Evolutionary conservation across 495 filamentous ascomycete species (phyloP), one percentile per base, ranked within the genome.

Genomic region (Baudoinia panamericana): DNA sequence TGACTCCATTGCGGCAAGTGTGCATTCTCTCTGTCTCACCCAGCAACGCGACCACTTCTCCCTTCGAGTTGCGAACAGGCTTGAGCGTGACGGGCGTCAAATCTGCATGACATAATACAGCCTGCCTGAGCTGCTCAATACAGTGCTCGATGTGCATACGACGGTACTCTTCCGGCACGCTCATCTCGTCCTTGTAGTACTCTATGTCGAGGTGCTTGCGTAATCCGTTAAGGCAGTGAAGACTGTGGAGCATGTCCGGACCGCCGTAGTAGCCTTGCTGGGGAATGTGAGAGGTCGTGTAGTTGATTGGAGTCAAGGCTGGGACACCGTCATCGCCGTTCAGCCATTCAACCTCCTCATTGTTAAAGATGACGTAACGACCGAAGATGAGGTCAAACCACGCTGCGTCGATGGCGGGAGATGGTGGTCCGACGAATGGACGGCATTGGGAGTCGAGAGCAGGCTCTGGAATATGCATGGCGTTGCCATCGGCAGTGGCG

Each of bases 11-110:
- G 19, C 39, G 27, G 34, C 39, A 42, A 4, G 15, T 24, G 27
- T 42, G 39, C 39, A n/a, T 15, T 20, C 29, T 21, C 20, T 42
- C 39, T 30, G 39, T 42, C 29, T 42, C 39, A 2, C 39, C 39
- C 39, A 42, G 20, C 27, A 32, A 16, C 5, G 22, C 22, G 28
- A 18, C 20, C 15, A 23, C 13, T 2, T 34, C 4, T 21, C 28
- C 28, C 3, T 16, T 24, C 30, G 3, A 10, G 34, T 32, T 42
- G 28, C 17, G 6, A 7, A 42, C 29, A 18, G 39, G 39, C 30
- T 20, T 33, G 18, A 42, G 39, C 17, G 39, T 42, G n/a, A 42
- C 39, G 6, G 39, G 39, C 27, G 39, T 42, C 39, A 42, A n/a
- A 34, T 42, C 39, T 5, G 28, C 39, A 34, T 42, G 39, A 34